These are phyloP conservation scores for Neonectria neomacrospora DNA, from an alignment of 2,329 filamentous ascomycete genomes.

Conservation along the genomic window DNA sequence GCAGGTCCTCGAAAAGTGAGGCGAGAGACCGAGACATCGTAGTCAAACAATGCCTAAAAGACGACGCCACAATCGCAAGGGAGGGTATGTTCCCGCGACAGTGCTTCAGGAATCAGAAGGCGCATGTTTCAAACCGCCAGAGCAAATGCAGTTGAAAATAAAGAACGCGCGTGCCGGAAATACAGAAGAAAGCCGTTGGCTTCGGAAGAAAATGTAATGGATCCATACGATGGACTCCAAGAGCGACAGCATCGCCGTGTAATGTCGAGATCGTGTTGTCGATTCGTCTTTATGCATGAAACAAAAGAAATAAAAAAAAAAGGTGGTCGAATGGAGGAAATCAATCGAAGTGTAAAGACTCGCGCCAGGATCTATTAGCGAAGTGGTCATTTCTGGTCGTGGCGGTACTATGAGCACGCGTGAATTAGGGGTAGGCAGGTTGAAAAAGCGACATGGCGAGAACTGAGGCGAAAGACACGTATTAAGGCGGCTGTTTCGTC, in stretches of 20 bases:
- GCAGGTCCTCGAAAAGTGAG: slow-evolving; percentile 17
- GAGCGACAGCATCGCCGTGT: slow-evolving; percentile 35
- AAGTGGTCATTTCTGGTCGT: slow-evolving; percentile 45
- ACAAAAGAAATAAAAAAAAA: slow-evolving; percentile 31
- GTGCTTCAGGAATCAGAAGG: slow-evolving; percentile 37
- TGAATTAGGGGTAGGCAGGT: slow-evolving; percentile 35
- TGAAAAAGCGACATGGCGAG: slow-evolving; percentile 20
- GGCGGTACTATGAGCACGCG: slow-evolving; percentile 43
- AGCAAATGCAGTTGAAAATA: slow-evolving; percentile 37
- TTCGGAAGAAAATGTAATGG: slow-evolving; percentile 28
- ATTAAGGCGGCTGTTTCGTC: slow-evolving; percentile 29
- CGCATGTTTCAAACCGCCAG: slow-evolving; percentile 32
- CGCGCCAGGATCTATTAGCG: slow-evolving; percentile 44
- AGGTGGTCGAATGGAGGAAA: slow-evolving; percentile 27
- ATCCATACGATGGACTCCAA: slow-evolving; percentile 34
- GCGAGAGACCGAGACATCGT: slow-evolving; percentile 37
- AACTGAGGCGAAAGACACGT: slow-evolving; percentile 24
- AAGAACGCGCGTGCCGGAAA: slow-evolving; percentile 38
- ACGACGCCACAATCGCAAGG: slow-evolving; percentile 35
- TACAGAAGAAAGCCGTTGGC: slow-evolving; percentile 33
- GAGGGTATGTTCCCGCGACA: slow-evolving; percentile 35
- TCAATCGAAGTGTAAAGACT: slow-evolving; percentile 37
- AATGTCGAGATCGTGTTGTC: slow-evolving; percentile 31
- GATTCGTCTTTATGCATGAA: slow-evolving; percentile 41
- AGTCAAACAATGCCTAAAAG: slow-evolving; percentile 35